phyloP scores from a whole-genome alignment of 192 early-diverging fungal species.

The Umbelopsis vinacea region DNA sequence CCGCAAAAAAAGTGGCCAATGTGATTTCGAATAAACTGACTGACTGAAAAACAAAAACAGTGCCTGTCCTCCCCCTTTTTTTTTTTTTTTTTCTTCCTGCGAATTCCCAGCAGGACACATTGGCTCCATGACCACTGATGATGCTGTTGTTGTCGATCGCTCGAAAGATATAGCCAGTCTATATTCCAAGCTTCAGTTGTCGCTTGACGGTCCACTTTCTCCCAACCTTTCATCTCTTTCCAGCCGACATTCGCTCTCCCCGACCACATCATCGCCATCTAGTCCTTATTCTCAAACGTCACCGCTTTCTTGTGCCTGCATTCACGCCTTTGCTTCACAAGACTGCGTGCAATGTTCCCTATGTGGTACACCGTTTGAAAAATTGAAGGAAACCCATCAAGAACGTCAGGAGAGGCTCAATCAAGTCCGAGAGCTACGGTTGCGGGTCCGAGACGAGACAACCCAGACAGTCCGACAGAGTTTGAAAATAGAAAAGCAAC shows the following conservation, averaged over 20 bases:
- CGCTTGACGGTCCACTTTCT: neutral
- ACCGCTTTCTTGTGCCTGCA: slow-evolving; percentile 15
- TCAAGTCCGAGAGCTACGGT: neutral
- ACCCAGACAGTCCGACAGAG: slow-evolving; percentile 47
- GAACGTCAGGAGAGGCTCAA: neutral
- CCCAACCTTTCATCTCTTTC: neutral
- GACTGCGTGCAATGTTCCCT: slow-evolving; percentile 16
- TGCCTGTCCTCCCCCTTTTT: neutral
- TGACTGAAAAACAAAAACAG: neutral
- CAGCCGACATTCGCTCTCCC: slow-evolving; percentile 4
- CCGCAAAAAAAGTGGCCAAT: neutral
- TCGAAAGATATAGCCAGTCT: slow-evolving; percentile 18
- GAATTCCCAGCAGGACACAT: neutral
- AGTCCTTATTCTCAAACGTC: slow-evolving; percentile 1
- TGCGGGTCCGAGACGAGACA: neutral
- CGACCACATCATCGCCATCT: slow-evolving; percentile 10
- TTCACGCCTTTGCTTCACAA: slow-evolving; percentile 14
- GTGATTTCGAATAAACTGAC: neutral
- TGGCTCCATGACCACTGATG: neutral
- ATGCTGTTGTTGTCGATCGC: slow-evolving; percentile 10
- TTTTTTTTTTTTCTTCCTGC: neutral
- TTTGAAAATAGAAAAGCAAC: slow-evolving; percentile 58
- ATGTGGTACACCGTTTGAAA: neutral
- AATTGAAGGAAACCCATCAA: slow-evolving; percentile 4
- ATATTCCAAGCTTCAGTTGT: slow-evolving; percentile 8